These are phyloP conservation scores for Paxillus involutus DNA, from an alignment of 768 basidiomycete species.

Conservation along the genomic window DNA sequence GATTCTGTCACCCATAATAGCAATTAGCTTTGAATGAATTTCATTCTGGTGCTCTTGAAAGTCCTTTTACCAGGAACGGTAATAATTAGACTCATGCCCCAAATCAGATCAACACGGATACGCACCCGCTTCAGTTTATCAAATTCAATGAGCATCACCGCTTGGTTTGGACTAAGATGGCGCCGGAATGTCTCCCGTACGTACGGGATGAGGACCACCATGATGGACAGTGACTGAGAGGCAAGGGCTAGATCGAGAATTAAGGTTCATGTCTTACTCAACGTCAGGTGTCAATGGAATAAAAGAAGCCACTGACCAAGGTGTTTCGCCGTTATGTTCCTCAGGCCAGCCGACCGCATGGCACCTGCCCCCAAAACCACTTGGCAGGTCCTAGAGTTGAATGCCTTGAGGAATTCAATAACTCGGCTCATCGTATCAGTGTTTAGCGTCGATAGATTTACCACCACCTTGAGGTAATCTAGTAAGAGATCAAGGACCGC, in stretches of 20 bases:
- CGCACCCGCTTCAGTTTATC: slow-evolving; percentile 95
- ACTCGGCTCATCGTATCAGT: slow-evolving; percentile 94
- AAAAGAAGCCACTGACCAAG: slow-evolving; percentile 56
- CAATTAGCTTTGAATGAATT: slow-evolving; percentile 95
- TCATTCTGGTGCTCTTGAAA: slow-evolving; percentile 99
- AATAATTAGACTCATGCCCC: slow-evolving; percentile 2
- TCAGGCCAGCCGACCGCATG: slow-evolving; percentile 97
- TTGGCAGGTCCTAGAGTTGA: slow-evolving; percentile 97
- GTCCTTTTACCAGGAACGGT: slow-evolving; percentile 51
- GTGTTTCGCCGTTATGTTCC: slow-evolving; percentile 98
- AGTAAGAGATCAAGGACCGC: slow-evolving; percentile 68
- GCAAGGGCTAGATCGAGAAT: slow-evolving; percentile 67
- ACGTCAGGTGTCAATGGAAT: slow-evolving; percentile 15
- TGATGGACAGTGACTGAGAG: slow-evolving; percentile 92
- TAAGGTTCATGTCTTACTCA: slow-evolving; percentile 13
- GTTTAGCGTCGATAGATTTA: slow-evolving; percentile 85
- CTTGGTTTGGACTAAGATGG: slow-evolving; percentile 91
- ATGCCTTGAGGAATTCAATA: slow-evolving; percentile 95
- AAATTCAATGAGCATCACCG: slow-evolving; percentile 96
- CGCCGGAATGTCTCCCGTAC: slow-evolving; percentile 93
- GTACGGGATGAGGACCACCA: slow-evolving; percentile 93
- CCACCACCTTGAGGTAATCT: slow-evolving; percentile 86
- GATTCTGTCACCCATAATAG: slow-evolving; percentile 96
- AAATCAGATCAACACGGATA: slow-evolving; percentile 11
- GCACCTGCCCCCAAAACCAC: slow-evolving; percentile 98